Conservation (phyloP, 1,139 yeast species). For the Ogataea hybrid region DNA sequence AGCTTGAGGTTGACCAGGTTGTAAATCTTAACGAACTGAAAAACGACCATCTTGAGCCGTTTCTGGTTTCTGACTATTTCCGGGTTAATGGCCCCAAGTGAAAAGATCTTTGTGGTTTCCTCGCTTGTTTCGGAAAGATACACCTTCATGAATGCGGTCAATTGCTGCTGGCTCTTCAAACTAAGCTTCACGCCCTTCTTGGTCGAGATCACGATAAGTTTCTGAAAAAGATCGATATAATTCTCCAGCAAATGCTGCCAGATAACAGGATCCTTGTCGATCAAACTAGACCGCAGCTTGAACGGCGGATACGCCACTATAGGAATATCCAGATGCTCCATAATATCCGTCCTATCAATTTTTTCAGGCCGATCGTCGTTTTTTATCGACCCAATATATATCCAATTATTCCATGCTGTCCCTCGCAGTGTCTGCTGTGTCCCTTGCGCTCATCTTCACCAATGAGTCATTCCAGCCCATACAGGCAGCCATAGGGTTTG, state of each 20-base stretch:
- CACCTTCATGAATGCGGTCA: constrained; percentile 52
- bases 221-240: constrained; percentile 52
- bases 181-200: constrained; percentile 35
- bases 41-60: constrained; percentile 47
- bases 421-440: constrained; percentile 2
- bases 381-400: background rate
- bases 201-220: constrained; percentile 35
- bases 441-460: constrained; percentile 18
- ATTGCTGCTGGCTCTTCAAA: constrained; percentile 55
- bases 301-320: constrained; percentile 75
- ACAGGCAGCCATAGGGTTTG: constrained; percentile 60
- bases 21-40: constrained; percentile 48
- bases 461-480: constrained; percentile 35
- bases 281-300: constrained; percentile 64
- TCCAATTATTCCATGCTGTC: constrained; percentile 3
- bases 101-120: constrained; percentile 57
- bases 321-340: constrained; percentile 39
- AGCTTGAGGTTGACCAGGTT: constrained; percentile 57
- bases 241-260: constrained; percentile 72
- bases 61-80: constrained; percentile 57
- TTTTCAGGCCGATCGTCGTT: constrained; percentile 6
- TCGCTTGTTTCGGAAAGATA: constrained; percentile 59
- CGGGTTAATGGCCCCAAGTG: constrained; percentile 68
- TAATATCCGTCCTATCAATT: background rate
- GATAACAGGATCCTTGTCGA: constrained; percentile 79